Base-by-base conservation (phyloP, 169 alveolate species). In the Plasmodium gaboni region DNA sequence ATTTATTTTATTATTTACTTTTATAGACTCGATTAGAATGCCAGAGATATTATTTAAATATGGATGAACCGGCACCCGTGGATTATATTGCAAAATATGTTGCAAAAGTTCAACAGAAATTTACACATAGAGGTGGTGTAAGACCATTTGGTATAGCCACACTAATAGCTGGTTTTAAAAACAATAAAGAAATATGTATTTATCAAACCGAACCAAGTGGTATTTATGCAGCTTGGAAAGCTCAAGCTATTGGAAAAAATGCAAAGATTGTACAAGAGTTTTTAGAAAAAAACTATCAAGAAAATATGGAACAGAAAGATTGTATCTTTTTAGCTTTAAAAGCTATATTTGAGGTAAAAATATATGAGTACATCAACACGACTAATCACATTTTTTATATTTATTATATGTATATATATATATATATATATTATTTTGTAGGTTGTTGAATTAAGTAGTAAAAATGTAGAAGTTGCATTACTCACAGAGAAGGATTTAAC, bases 141-240 rank as follows among this genome's bases (percentile, higher is more conserved):
- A 95, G 99, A 64, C 99, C 99, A 51, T 99, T 97, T 91, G 99
- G 99, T 69, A 97, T 98, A 51, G 97, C 99, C 42, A 96, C 99
- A 59, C 89, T 98, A 55, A 96, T 99, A 55, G 98, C 97, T 1
- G 99, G 99, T 22, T 95, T 94, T 73, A 98, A 97, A 65, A 93
- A 93, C 74, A 92, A 94, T 71, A 95, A 96, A n/a, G 93, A 93
- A 42, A 99, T 99, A 7, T 96, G 97, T 61, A 95, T 97, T 70
- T 98, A 92, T 91, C 98, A 97, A 92, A 99, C 99, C 19, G 99
- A 99, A 76, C 99, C 99, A 4, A 97, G 99, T 26, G 99, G 99
- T 0, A 96, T 98, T 50, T 98, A 96, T 85, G 95, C 99, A 13
- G 96, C 98, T 48, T 98, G 99, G 99, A 98, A 98, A 94, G 99